Percentiles rank a stretch among this genome's conserved stretches.
phyloP scores from a whole-genome alignment of 306 rosid genomes.

The Urtica urens region DNA sequence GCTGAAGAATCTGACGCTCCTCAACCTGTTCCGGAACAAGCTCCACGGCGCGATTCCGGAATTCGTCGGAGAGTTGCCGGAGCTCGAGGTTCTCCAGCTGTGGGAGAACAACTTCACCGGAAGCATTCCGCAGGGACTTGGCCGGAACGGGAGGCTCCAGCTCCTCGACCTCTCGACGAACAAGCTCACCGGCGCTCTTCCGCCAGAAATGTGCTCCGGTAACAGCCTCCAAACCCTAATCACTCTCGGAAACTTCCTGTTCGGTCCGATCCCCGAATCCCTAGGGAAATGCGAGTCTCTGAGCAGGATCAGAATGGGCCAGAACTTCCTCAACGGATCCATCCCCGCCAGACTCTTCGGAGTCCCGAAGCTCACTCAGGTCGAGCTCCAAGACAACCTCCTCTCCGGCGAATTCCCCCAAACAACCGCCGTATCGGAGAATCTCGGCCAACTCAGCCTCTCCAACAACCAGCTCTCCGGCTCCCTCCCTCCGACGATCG shows the following conservation, averaged over 20 bases:
- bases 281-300: conserved; percentile 61
- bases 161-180: conserved; percentile 69
- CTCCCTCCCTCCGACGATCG: conserved; percentile 57
- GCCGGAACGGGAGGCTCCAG: conserved; percentile 64
- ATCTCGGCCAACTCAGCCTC: conserved; percentile 79
- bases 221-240: conserved; percentile 64
- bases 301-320: conserved; percentile 79
- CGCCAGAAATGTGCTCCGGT: conserved; percentile 66
- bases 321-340: conserved; percentile 74
- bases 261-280: conserved; percentile 81
- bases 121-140: conserved; percentile 60
- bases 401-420: conserved; percentile 60
- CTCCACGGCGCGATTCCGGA: conserved; percentile 92
- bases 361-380: conserved; percentile 61
- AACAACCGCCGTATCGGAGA: conserved; percentile 28
- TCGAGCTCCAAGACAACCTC: conserved; percentile 68
- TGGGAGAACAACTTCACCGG: conserved; percentile 98
- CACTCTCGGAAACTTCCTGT: conserved; percentile 59
- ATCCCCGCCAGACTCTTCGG: conserved; percentile 75
- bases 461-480: conserved; percentile 74
- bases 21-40: conserved; percentile 72
- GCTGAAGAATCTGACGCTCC: conserved; percentile 60
- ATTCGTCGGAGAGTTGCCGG: conserved; percentile 61
- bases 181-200: conserved; percentile 72
- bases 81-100: conserved; percentile 66